Evolutionary conservation across 768 basidiomycete genomes (phyloP).

Genomic region (Xanthoconium purpureum): DNA sequence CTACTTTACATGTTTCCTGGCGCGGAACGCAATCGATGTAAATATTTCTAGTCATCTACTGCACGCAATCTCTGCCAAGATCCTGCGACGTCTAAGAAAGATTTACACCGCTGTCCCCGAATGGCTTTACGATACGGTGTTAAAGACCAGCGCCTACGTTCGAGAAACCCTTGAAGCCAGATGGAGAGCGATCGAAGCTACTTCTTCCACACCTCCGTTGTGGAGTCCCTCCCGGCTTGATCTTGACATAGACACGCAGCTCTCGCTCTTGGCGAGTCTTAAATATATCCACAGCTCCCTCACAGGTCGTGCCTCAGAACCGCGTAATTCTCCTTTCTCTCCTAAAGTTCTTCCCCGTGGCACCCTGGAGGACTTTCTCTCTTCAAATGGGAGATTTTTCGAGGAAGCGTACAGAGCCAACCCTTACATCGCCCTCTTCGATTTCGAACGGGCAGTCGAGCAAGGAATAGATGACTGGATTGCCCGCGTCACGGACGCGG

Average conservation of each 20-base stretch:
- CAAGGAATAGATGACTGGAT: conserved; percentile 35
- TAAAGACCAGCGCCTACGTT: neutral
- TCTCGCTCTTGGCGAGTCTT: neutral
- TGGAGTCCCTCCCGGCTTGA: neutral
- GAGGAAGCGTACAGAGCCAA: conserved; percentile 1
- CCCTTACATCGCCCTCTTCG: conserved; percentile 24
- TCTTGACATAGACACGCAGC: neutral
- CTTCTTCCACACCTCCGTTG: neutral
- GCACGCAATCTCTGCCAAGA: neutral
- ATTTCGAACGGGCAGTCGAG: conserved; percentile 36
- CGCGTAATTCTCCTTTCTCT: neutral
- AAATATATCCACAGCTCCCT: neutral
- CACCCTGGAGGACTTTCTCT: neutral
- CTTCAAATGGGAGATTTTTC: conserved; percentile 11
- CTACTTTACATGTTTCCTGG: neutral
- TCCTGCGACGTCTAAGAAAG: neutral
- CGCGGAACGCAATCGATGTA: neutral
- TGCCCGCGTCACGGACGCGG: conserved; percentile 1
- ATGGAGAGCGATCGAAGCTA: neutral
- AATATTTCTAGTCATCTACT: neutral
- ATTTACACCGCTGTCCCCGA: neutral
- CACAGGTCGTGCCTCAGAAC: neutral
- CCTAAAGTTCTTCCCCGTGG: conserved; percentile 7
- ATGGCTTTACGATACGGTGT: neutral
- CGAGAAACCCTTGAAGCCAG: neutral